A percentile compares a stretch with the other conserved stretches of the same genome.
phyloP scores from a whole-genome alignment of 352 stramenopile genomes.

The Elongisporangium anandrum region DNA sequence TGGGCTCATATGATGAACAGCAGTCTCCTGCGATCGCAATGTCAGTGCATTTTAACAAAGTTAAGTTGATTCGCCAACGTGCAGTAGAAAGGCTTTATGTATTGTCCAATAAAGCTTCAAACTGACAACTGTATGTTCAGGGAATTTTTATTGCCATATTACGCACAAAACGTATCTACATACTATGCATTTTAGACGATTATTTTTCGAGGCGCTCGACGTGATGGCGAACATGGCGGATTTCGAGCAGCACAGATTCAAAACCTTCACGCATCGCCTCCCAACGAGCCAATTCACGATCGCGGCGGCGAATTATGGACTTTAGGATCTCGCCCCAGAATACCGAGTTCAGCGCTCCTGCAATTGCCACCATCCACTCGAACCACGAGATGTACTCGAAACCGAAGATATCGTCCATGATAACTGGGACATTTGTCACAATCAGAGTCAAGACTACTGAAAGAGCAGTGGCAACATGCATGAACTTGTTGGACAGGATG shows the following conservation, averaged over 20 bases:
- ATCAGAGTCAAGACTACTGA: slow-evolving; percentile 30
- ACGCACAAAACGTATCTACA: not conserved
- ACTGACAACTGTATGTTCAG: no score
- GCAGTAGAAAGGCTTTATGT: no score
- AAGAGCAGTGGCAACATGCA: slow-evolving; percentile 12
- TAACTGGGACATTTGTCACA: slow-evolving; percentile 33
- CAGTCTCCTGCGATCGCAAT: no score
- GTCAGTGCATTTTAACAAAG: no score
- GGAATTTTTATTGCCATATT: not conserved
- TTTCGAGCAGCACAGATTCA: slow-evolving; percentile 56
- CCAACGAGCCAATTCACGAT: slow-evolving; percentile 33
- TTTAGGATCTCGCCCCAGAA: slow-evolving; percentile 65
- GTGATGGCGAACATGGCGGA: slow-evolving; percentile 51
- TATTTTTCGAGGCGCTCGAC: slow-evolving; percentile 38
- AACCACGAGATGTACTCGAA: slow-evolving; percentile 46
- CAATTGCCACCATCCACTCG: slow-evolving; percentile 34
- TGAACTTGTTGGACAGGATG: slow-evolving; percentile 26
- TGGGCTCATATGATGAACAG: no score
- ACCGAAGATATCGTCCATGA: slow-evolving; percentile 47
- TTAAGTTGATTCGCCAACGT: no score
- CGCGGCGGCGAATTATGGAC: slow-evolving; percentile 28
- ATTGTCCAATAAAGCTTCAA: no score
- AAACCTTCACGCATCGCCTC: slow-evolving; percentile 42
- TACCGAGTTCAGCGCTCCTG: slow-evolving; percentile 36
- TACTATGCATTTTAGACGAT: not conserved